Evolutionary conservation across 1,284 basidiomycete species (phyloP).

Genomic region (Somion occarium): DNA sequence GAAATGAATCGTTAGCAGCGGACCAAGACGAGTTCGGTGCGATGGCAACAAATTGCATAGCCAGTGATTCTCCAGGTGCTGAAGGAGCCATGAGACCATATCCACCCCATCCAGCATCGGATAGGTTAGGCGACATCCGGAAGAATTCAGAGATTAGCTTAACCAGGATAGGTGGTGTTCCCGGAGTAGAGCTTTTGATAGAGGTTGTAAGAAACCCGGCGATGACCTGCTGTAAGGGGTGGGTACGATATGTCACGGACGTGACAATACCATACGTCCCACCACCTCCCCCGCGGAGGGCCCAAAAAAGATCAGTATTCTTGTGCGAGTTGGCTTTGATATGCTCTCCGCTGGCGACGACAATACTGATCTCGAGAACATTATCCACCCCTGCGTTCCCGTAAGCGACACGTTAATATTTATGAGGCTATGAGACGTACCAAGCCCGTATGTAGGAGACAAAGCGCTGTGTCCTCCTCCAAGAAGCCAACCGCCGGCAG

Average conservation of each 20-base stretch:
- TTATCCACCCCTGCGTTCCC: slow-evolving; percentile 36
- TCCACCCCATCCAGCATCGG: slow-evolving; percentile 21
- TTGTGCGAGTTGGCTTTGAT: slow-evolving; percentile 31
- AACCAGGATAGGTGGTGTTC: slow-evolving; percentile 8
- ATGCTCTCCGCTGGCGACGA: slow-evolving; percentile 32
- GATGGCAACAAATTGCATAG: slow-evolving; percentile 19
- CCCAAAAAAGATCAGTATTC: slow-evolving; percentile 45
- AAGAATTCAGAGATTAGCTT: slow-evolving; percentile 18
- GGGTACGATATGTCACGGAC: slow-evolving; percentile 35
- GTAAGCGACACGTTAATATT: not conserved
- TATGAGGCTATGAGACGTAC: slow-evolving; percentile 18
- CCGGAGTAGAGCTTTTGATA: slow-evolving; percentile 9
- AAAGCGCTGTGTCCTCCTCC: slow-evolving; percentile 40
- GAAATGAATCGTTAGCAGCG: slow-evolving; percentile 27
- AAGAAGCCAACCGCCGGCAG: slow-evolving; percentile 36
- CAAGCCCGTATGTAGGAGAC: slow-evolving; percentile 39
- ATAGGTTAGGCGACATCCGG: slow-evolving; percentile 17
- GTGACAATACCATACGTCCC: slow-evolving; percentile 39
- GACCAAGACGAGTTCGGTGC: slow-evolving; percentile 31
- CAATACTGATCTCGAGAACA: slow-evolving; percentile 34
- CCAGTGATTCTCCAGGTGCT: slow-evolving; percentile 5
- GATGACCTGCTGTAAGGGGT: slow-evolving; percentile 27
- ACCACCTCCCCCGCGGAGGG: slow-evolving; percentile 46
- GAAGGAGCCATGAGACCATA: slow-evolving; percentile 10
- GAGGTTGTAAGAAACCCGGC: slow-evolving; percentile 20